These are phyloP conservation scores for Mortierella sp. DNA, from an alignment of 371 early-diverging fungal species.

Conservation along the genomic window DNA sequence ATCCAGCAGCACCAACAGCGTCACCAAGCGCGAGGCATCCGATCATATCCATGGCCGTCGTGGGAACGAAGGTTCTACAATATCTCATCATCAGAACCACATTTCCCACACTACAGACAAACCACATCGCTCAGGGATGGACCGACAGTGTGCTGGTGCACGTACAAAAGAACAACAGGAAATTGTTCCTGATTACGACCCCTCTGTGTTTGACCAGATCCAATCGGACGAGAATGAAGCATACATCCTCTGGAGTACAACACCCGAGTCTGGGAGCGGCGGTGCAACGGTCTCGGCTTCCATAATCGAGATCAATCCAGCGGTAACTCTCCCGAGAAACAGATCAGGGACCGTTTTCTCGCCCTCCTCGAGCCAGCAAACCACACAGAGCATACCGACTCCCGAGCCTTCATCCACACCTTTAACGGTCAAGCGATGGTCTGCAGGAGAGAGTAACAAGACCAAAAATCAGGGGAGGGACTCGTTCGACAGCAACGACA, in stretches of 20 bases:
- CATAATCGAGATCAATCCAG: background rate
- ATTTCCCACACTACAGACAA: background rate
- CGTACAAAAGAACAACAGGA: background rate
- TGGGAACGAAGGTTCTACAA: background rate
- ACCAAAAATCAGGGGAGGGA: slow-evolving; percentile 37
- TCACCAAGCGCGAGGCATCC: background rate
- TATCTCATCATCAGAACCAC: background rate
- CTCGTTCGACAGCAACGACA: slow-evolving; percentile 27
- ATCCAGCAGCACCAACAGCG: slow-evolving; percentile 16
- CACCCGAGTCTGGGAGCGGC: slow-evolving; percentile 39
- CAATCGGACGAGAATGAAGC: slow-evolving; percentile 66
- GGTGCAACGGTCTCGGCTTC: slow-evolving; percentile 15
- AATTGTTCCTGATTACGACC: slow-evolving; percentile 57
- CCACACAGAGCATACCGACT: slow-evolving; percentile 9
- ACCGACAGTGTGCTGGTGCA: slow-evolving; percentile 1
- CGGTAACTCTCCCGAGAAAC: slow-evolving; percentile 19
- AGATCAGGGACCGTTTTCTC: slow-evolving; percentile 26
- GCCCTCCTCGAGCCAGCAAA: slow-evolving; percentile 16
- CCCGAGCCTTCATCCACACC: slow-evolving; percentile 7
- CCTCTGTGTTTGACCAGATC: slow-evolving; percentile 66
- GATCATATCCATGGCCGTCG: background rate
- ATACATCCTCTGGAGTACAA: slow-evolving; percentile 68
- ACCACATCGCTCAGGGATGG: background rate
- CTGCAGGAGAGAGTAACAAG: slow-evolving; percentile 36
- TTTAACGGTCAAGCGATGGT: slow-evolving; percentile 37